phyloP scores from a whole-genome alignment of 2,329 filamentous ascomycete species.

The Penicillium sp. region DNA sequence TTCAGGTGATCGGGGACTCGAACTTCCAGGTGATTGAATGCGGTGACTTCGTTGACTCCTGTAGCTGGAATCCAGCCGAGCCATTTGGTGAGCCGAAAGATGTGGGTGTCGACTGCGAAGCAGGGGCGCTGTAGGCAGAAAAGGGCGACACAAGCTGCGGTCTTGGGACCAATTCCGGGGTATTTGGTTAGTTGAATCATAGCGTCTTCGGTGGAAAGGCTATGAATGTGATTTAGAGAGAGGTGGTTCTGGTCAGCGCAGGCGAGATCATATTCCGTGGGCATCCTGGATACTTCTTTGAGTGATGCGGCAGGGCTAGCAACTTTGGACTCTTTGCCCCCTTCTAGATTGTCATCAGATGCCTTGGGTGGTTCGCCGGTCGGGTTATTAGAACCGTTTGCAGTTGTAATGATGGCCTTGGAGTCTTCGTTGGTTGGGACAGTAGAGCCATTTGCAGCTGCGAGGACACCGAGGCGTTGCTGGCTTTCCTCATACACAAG shows the following conservation, averaged over 20 bases:
- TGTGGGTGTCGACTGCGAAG: slow-evolving; percentile 68
- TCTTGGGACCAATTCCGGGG: slow-evolving; percentile 66
- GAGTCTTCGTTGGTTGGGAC: slow-evolving; percentile 40
- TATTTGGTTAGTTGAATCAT: slow-evolving; percentile 59
- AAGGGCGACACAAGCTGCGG: slow-evolving; percentile 63
- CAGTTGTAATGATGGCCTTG: slow-evolving; percentile 43
- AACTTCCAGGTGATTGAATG: slow-evolving; percentile 62
- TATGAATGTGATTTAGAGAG: slow-evolving; percentile 63
- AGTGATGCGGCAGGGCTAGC: slow-evolving; percentile 40
- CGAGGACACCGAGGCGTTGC: slow-evolving; percentile 53
- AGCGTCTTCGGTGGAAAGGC: slow-evolving; percentile 56
- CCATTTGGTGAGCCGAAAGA: slow-evolving; percentile 63
- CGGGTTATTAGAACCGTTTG: slow-evolving; percentile 36
- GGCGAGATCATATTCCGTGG: slow-evolving; percentile 49
- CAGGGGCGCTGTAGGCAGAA: slow-evolving; percentile 65
- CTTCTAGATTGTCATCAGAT: slow-evolving; percentile 40
- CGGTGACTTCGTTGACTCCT: slow-evolving; percentile 47
- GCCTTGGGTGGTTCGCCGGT: slow-evolving; percentile 30
- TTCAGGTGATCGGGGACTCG: slow-evolving; percentile 63
- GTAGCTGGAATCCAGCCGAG: slow-evolving; percentile 60
- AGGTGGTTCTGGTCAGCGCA: slow-evolving; percentile 61
- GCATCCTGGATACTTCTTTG: slow-evolving; percentile 21
- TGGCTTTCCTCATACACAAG: slow-evolving; percentile 70
- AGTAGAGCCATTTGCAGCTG: slow-evolving; percentile 34
- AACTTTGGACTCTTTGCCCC: slow-evolving; percentile 49